Conservation (phyloP, 768 basidiomycete species). For the Phanerochaete carnosa region DNA sequence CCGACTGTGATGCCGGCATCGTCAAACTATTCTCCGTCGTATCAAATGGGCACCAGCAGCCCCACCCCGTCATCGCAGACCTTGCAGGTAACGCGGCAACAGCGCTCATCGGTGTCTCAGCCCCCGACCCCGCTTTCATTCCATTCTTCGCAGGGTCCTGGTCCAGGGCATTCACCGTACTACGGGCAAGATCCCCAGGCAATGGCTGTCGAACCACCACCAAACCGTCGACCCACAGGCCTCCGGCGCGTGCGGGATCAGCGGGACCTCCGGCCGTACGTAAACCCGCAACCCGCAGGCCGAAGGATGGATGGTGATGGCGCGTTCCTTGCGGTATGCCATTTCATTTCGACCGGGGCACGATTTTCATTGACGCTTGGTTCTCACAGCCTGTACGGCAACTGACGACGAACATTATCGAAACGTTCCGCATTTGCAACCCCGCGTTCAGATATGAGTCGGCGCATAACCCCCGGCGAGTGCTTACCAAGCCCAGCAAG, state of each 20-base stretch:
- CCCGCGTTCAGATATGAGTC: constrained; percentile 94
- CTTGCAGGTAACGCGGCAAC: constrained; percentile 45
- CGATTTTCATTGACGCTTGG: not conserved
- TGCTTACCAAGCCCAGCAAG: constrained; percentile 97
- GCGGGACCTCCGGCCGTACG: constrained; percentile 74
- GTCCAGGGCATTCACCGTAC: constrained; percentile 43
- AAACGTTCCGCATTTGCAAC: constrained; percentile 94
- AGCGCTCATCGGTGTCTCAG: constrained; percentile 57
- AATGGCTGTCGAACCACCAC: constrained; percentile 68
- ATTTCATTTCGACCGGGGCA: constrained; percentile 1
- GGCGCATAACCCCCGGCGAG: constrained; percentile 90
- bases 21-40: constrained; percentile 39
- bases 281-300: constrained; percentile 58
- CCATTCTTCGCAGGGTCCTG: constrained; percentile 40
- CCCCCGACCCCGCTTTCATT: constrained; percentile 75
- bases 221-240: constrained; percentile 68
- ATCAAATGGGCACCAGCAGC: constrained; percentile 63
- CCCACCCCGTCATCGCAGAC: constrained; percentile 53
- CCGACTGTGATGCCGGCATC: constrained; percentile 37
- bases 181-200: constrained; percentile 59
- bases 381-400: constrained; percentile 51
- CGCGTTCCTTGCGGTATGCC: constrained; percentile 75
- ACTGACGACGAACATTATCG: constrained; percentile 82
- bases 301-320: constrained; percentile 79
- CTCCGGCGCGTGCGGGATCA: constrained; percentile 75